Conservation (phyloP, 148 eudicot genomes). For the Chenopodium berlandieri region DNA sequence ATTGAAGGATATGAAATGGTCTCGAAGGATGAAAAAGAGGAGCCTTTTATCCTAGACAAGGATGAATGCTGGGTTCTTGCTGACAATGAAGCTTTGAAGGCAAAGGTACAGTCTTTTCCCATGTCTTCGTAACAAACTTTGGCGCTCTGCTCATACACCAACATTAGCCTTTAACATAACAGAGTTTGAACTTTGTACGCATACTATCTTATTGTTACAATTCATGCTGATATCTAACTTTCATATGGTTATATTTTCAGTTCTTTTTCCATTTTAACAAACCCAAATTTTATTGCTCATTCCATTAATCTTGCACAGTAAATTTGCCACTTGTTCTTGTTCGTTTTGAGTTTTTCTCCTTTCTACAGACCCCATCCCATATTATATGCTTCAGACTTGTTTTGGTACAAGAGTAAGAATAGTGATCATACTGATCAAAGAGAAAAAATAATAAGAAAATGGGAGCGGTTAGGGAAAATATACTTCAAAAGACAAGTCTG, state of each 20-base stretch:
- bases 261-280: background rate
- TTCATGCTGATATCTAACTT: background rate
- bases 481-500: no score
- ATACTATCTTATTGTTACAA: background rate
- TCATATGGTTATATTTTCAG: no score
- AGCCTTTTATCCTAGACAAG: constrained; percentile 79
- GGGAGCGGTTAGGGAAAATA: no score
- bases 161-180: background rate
- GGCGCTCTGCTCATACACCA: background rate
- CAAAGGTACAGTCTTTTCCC: constrained; percentile 48
- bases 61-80: constrained; percentile 91
- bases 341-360: background rate
- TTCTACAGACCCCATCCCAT: no score
- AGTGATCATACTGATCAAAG: no score
- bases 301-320: background rate
- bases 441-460: no score
- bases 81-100: constrained; percentile 72
- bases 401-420: no score
- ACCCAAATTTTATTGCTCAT: background rate
- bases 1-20: constrained; percentile 92
- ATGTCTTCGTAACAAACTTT: background rate
- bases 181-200: background rate
- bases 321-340: background rate
- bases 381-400: no score
- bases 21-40: constrained; percentile 85